Evolutionary conservation across 2,329 filamentous ascomycete genomes (phyloP).

Genomic region (Ophiostoma sp.): DNA sequence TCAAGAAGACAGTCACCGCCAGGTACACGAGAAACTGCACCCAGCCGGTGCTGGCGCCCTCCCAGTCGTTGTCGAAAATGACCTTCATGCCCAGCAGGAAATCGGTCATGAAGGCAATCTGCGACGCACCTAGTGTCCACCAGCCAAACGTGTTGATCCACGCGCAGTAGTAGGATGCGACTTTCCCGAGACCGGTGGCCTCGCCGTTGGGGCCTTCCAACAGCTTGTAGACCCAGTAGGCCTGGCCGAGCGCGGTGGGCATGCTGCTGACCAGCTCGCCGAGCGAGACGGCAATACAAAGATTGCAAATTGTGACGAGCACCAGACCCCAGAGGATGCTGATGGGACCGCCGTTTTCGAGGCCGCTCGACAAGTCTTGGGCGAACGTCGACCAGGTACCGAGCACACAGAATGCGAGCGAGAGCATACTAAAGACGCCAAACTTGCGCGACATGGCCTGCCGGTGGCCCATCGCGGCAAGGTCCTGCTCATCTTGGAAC

Average conservation of each 20-base stretch:
- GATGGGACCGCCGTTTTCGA: constrained; percentile 68
- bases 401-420: constrained; percentile 30
- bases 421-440: constrained; percentile 28
- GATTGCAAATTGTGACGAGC: constrained; percentile 65
- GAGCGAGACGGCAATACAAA: constrained; percentile 65
- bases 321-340: constrained; percentile 75
- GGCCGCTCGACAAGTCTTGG: constrained; percentile 44
- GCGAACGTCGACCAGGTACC: constrained; percentile 31
- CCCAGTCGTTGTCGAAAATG: constrained; percentile 27
- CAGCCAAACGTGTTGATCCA: constrained; percentile 31
- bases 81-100: constrained; percentile 30
- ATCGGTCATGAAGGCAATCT: constrained; percentile 29
- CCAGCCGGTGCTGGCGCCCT: constrained; percentile 27
- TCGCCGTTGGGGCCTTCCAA: constrained; percentile 30
- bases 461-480: constrained; percentile 28
- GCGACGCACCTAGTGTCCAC: constrained; percentile 30
- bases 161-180: constrained; percentile 27
- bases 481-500: constrained; percentile 27
- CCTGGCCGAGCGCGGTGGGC: constrained; percentile 61
- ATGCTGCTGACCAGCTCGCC: constrained; percentile 59
- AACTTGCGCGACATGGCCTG: constrained; percentile 30
- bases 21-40: constrained; percentile 53
- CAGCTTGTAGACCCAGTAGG: constrained; percentile 56
- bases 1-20: constrained; percentile 38
- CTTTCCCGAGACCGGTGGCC: constrained; percentile 39